A percentile compares a stretch with the other conserved stretches of the same genome.
These are phyloP conservation scores for Atkinsonella texensis DNA, from an alignment of 2,329 filamentous ascomycete genomes.

Conservation along the genomic window DNA sequence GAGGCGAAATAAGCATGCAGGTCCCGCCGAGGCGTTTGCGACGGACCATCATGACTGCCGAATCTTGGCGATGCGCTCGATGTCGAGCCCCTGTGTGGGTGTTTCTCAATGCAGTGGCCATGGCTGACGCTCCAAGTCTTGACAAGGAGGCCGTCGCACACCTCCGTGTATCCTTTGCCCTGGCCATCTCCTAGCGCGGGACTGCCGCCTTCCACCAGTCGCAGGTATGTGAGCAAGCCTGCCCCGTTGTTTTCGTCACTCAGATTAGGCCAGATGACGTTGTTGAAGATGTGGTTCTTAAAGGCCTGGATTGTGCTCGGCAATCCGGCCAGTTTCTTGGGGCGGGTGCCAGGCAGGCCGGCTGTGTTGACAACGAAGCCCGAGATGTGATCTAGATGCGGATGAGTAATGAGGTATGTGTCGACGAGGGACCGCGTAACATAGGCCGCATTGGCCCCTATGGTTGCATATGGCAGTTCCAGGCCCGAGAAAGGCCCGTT, in stretches of 20 bases:
- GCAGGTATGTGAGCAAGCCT: slow-evolving; percentile 80
- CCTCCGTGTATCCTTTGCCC: slow-evolving; percentile 71
- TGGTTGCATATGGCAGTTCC: slow-evolving; percentile 51
- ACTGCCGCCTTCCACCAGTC: slow-evolving; percentile 80
- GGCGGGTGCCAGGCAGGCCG: slow-evolving; percentile 63
- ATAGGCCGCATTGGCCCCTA: slow-evolving; percentile 68
- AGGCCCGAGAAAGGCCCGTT: slow-evolving; percentile 72
- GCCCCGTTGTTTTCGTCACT: slow-evolving; percentile 94
- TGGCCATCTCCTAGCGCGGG: slow-evolving; percentile 71
- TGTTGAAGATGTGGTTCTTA: slow-evolving; percentile 94
- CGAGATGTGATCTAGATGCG: slow-evolving; percentile 90
- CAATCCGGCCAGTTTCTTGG: slow-evolving; percentile 77
- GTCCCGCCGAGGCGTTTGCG: slow-evolving; percentile 16
- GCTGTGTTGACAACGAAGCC: slow-evolving; percentile 92
- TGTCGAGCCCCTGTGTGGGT: slow-evolving; percentile 47
- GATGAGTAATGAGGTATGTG: slow-evolving; percentile 86
- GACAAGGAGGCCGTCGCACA: slow-evolving; percentile 80
- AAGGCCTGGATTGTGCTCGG: slow-evolving; percentile 85
- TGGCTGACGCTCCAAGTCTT: slow-evolving; percentile 83
- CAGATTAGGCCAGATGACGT: slow-evolving; percentile 93
- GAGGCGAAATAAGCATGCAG: slow-evolving; percentile 12
- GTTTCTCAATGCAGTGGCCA: slow-evolving; percentile 71
- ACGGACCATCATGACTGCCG: slow-evolving; percentile 36
- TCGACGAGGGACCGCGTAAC: slow-evolving; percentile 71
- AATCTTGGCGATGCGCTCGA: slow-evolving; percentile 39